Conservation (phyloP, 179 eudicot genomes). For the Gypsophila paniculata region DNA sequence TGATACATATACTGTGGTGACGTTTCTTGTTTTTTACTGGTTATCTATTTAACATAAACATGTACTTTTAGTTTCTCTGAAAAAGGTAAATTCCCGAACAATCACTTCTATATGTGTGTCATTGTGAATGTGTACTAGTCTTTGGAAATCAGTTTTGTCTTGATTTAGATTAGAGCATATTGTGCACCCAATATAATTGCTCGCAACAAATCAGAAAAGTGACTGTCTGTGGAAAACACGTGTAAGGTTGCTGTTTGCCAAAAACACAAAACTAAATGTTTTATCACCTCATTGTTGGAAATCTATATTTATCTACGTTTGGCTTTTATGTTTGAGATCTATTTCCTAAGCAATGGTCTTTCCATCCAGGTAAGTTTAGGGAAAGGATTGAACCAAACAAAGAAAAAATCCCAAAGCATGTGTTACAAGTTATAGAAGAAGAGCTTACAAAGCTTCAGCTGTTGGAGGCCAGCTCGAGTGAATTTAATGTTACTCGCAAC, state of each 20-base stretch:
- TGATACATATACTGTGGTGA: not conserved
- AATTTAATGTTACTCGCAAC: slow-evolving; percentile 95
- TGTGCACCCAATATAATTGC: not conserved
- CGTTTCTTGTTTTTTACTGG: not conserved
- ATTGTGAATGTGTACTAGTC: not conserved
- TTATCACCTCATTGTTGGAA: not conserved
- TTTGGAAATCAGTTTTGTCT: not conserved
- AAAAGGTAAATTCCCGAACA: not conserved
- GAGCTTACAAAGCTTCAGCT: slow-evolving; percentile 92
- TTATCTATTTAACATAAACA: not conserved
- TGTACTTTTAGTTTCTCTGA: not conserved
- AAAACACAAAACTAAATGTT: not conserved
- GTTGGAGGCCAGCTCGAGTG: slow-evolving; percentile 98
- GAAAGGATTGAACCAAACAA: slow-evolving; percentile 89
- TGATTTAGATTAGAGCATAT: not conserved
- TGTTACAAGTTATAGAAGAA: slow-evolving; percentile 96
- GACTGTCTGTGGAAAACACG: slow-evolving; percentile 9
- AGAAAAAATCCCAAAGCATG: slow-evolving; percentile 91
- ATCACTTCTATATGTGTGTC: slow-evolving; percentile 4
- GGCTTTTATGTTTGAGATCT: slow-evolving; percentile 10
- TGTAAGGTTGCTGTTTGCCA: slow-evolving; percentile 1
- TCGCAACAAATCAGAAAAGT: not conserved
- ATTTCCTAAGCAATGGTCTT: not conserved
- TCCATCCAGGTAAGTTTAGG: slow-evolving; percentile 74
- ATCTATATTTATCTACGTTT: not conserved